These are phyloP conservation scores for Saccharomyces paradoxus DNA, from an alignment of 805 yeast species.

Conservation along the genomic window DNA sequence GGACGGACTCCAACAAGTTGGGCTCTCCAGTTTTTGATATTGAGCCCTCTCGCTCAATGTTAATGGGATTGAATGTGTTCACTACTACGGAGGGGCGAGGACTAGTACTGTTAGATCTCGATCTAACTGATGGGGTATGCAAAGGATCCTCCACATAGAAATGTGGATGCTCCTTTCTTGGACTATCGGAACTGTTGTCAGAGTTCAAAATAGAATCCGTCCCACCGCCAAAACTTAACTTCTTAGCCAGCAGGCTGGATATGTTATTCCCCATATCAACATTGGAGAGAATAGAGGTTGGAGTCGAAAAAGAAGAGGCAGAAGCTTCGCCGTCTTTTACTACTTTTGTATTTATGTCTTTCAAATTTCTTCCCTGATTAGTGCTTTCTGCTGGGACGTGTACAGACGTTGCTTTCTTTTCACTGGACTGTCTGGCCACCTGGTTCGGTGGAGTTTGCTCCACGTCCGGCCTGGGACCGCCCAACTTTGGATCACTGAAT, in stretches of 20 bases:
- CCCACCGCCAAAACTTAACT: neutral
- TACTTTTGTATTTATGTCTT: slow-evolving; percentile 29
- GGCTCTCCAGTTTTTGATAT: slow-evolving; percentile 1
- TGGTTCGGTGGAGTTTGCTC: neutral
- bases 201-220: neutral
- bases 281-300: slow-evolving; percentile 8
- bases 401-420: neutral
- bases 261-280: neutral
- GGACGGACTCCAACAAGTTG: slow-evolving; percentile 7
- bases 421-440: neutral
- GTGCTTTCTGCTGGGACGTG: slow-evolving; percentile 18
- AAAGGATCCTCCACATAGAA: slow-evolving; percentile 36
- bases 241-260: neutral
- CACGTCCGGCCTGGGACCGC: neutral
- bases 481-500: slow-evolving; percentile 21
- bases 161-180: slow-evolving; percentile 60
- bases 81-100: slow-evolving; percentile 13
- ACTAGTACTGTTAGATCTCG: slow-evolving; percentile 18
- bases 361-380: slow-evolving; percentile 42
- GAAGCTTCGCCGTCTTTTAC: slow-evolving; percentile 12
- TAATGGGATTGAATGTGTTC: neutral
- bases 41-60: slow-evolving; percentile 1
- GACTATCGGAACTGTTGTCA: neutral
- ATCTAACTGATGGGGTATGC: slow-evolving; percentile 15
- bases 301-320: slow-evolving; percentile 6